phyloP scores from a whole-genome alignment of 73 alveolate species.

The Paramecium primaurelia region DNA sequence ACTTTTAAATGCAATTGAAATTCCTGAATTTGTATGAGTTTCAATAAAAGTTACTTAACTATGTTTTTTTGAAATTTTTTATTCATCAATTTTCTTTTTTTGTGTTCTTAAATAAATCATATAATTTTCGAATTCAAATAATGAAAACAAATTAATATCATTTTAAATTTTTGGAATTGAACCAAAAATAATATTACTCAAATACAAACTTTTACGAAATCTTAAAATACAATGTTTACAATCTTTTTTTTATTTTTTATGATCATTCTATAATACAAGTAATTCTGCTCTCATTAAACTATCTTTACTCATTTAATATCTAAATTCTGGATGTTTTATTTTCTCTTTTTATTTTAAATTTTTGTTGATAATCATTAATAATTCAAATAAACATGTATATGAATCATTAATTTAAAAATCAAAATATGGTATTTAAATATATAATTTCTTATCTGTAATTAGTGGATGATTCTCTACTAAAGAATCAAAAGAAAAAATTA shows the following conservation, averaged over 20 bases:
- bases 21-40: not conserved
- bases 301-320: slow-evolving; percentile 15
- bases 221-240: slow-evolving; percentile 33
- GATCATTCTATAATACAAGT: not conserved
- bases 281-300: slow-evolving; percentile 16
- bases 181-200: not conserved
- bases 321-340: not conserved
- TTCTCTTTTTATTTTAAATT: not conserved
- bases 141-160: not conserved
- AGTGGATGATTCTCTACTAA: not conserved
- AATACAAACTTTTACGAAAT: not conserved
- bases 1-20: not conserved
- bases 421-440: not conserved
- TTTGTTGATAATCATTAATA: not conserved
- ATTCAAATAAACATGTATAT: not conserved
- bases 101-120: not conserved
- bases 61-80: not conserved
- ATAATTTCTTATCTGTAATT: not conserved
- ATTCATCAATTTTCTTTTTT: not conserved
- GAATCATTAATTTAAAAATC: not conserved
- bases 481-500: not conserved
- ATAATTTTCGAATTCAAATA: not conserved
- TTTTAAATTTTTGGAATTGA: not conserved
- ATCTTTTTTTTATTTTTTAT: not conserved
- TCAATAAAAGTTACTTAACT: not conserved